Percentiles rank a stretch among this genome's conserved stretches.
Evolutionary conservation across 768 basidiomycete genomes (phyloP).

Genomic region (Leccinum truebloodii): DNA sequence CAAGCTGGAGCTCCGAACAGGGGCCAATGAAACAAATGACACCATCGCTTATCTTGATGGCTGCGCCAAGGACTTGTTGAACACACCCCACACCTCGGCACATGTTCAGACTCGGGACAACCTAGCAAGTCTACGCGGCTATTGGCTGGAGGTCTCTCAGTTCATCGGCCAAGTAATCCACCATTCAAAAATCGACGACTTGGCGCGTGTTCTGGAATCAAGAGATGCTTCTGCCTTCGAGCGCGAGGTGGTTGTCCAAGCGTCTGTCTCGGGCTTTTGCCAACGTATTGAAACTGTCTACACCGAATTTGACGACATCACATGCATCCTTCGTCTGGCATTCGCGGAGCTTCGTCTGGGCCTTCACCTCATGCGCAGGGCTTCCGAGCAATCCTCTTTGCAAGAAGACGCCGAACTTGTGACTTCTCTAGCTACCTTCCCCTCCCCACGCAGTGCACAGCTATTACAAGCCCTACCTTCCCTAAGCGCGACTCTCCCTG

Average conservation of each 20-base stretch:
- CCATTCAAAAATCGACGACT: conserved; percentile 47
- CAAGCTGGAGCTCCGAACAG: conserved; percentile 51
- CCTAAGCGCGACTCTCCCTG: conserved; percentile 13
- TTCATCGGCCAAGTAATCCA: conserved; percentile 65
- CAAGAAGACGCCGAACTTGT: conserved; percentile 26
- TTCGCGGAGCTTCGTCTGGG: conserved; percentile 72
- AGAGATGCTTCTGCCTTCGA: conserved; percentile 40
- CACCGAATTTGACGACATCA: conserved; percentile 70
- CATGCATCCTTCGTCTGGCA: conserved; percentile 62
- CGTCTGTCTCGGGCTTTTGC: conserved; percentile 74
- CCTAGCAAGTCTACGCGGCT: conserved; percentile 53
- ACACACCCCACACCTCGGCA: conserved; percentile 27
- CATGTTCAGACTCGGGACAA: conserved; percentile 40
- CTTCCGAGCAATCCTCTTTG: conserved; percentile 18
- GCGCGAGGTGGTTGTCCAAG: conserved; percentile 75
- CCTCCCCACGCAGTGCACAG: conserved; percentile 47
- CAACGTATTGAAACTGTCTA: conserved; percentile 73
- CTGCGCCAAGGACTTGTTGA: conserved; percentile 33
- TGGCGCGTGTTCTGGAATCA: conserved; percentile 42
- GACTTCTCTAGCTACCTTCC: conserved; percentile 51
- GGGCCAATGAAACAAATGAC: conserved; percentile 57
- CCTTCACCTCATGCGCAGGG: conserved; percentile 51
- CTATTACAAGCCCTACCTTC: conserved; percentile 32
- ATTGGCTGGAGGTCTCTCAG: conserved; percentile 76
- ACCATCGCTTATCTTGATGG: conserved; percentile 47